Evolutionary conservation across 2,329 filamentous ascomycete genomes (phyloP).

Genomic region (Exutisphaerella laricina): DNA sequence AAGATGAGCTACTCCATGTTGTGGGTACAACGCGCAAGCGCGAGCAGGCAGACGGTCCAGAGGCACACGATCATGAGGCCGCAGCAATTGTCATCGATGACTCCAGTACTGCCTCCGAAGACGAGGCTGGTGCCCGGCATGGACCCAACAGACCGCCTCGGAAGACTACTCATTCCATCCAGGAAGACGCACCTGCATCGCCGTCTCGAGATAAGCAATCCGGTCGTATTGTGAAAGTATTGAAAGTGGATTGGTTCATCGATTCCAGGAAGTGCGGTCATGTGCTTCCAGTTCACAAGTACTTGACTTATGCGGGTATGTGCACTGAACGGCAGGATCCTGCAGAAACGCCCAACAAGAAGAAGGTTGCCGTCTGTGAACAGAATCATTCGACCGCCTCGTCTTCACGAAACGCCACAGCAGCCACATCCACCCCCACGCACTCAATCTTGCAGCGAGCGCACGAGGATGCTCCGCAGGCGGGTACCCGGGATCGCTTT

Average conservation of each 20-base stretch:
- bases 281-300: conserved; percentile 44
- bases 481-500: conserved; percentile 20
- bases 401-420: conserved; percentile 7
- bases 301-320: conserved; percentile 48
- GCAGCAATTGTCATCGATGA: conserved; percentile 22
- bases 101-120: conserved; percentile 36
- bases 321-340: conserved; percentile 36
- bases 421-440: conserved; percentile 1
- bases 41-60: conserved; percentile 10
- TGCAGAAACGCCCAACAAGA: conserved; percentile 9
- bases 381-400: conserved; percentile 7
- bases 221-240: conserved; percentile 42
- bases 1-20: not conserved
- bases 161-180: not conserved
- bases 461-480: conserved; percentile 36
- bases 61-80: conserved; percentile 7
- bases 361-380: too few relatives aligned
- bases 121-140: conserved; percentile 16
- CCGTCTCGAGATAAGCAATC: not conserved
- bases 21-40: conserved; percentile 14
- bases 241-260: conserved; percentile 52
- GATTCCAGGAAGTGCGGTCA: conserved; percentile 41
- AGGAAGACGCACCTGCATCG: not conserved
- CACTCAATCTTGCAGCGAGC: conserved; percentile 47
- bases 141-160: not conserved